Evolutionary conservation across 2,329 filamentous ascomycete species (phyloP).

Genomic region (Stagonosporopsis chrysanthemi): DNA sequence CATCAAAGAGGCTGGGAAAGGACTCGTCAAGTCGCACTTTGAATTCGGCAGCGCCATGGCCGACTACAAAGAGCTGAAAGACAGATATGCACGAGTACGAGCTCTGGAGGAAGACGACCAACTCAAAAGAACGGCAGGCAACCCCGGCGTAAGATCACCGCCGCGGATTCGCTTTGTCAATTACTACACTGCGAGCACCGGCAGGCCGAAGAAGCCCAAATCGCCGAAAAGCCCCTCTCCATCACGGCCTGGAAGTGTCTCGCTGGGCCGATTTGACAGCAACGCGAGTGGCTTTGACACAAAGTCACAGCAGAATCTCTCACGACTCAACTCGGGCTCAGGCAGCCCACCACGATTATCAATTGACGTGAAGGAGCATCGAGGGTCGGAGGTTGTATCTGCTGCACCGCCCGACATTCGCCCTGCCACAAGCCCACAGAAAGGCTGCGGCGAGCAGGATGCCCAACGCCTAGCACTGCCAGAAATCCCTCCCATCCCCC

Average conservation of each 20-base stretch:
- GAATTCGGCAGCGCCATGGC: constrained; percentile 85
- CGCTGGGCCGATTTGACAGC: constrained; percentile 9
- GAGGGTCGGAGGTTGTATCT: constrained; percentile 45
- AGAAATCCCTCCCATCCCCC: constrained; percentile 61
- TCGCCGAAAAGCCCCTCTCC: constrained; percentile 31
- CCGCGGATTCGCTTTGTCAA: constrained; percentile 80
- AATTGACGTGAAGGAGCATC: constrained; percentile 57
- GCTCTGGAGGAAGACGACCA: constrained; percentile 75
- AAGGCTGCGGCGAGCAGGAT: constrained; percentile 2
- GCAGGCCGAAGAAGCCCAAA: constrained; percentile 61
- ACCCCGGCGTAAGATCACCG: constrained; percentile 42
- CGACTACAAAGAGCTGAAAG: constrained; percentile 74
- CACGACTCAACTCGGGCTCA: neutral
- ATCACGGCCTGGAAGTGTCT: neutral
- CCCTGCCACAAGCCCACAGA: constrained; percentile 27
- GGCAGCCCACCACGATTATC: constrained; percentile 51
- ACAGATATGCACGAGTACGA: constrained; percentile 73
- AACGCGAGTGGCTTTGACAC: constrained; percentile 20
- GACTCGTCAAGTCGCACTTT: constrained; percentile 79
- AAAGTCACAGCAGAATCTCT: constrained; percentile 20
- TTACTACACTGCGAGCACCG: constrained; percentile 88
- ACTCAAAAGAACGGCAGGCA: constrained; percentile 39
- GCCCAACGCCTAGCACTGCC: constrained; percentile 47
- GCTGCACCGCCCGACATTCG: constrained; percentile 40
- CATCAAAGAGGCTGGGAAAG: constrained; percentile 72